Evolutionary conservation across 2,329 filamentous ascomycete genomes (phyloP), one percentile per base, ranked within the genome.

Genomic region (Colletotrichum higginsianum): DNA sequence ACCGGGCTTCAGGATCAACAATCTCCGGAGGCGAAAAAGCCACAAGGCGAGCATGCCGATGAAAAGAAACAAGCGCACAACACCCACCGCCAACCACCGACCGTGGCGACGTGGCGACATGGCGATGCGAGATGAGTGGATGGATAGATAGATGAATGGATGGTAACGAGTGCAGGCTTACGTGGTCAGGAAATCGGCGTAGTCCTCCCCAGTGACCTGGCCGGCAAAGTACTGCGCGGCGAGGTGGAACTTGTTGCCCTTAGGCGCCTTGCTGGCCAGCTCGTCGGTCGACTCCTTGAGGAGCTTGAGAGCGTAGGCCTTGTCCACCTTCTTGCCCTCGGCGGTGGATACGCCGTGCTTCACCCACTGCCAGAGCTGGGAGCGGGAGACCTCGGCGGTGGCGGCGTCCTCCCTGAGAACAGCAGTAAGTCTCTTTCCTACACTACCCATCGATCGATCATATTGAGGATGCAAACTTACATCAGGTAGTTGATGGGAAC

Each of bases 401-500:
- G 96, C 96, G 21, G 96, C 96, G 77, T 98, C 96, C 86, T 99
- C 96, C 87, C 86, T 88, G 73, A 4, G 16, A 16, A 23, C 2
- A 23, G 2, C 13, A 21, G 50, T 71, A 12, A 71, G 67, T 53
- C 49, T 21, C 44, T 57, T 11, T 30, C 13, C 9, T 13, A n/a
- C 53, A 79, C 73, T 64, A 46, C 71, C 40, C 40, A 12, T 12
- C 11, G 40, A 74, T 71, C 73, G 66, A 6, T 35, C 4, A 9
- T 35, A 9, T 35, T 44, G 13, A 16, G 61, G 38, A 4, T 2
- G 13, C 8, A 12, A 15, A 82, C 83, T 80, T 84, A 90, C 96
- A 98, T 98, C 67, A 98, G 88, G 82, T 93, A 97, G 88, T 98
- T 98, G 85, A 98, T 98, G 60, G 96, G 96, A 64, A 98, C 95